Conservation (phyloP, 345 rosid genomes). For the Citrus inodora region DNA sequence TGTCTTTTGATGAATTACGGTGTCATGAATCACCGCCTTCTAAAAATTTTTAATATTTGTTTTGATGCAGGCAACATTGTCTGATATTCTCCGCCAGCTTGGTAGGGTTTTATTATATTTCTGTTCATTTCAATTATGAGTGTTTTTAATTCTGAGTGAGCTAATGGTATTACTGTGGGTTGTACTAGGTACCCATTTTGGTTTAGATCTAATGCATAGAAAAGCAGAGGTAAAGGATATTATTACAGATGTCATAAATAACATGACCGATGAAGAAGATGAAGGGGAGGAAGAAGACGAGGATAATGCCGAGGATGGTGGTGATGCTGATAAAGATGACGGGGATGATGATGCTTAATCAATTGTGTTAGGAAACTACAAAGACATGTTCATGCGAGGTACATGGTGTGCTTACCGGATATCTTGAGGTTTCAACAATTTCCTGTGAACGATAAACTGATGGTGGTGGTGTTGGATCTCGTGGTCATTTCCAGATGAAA, state of each 20-base stretch:
- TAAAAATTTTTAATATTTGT: background rate
- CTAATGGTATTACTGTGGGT: constrained; percentile 8
- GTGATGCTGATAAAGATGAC: constrained; percentile 43
- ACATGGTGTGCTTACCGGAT: constrained; percentile 13
- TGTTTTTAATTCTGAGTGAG: background rate
- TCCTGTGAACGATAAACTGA: constrained; percentile 11
- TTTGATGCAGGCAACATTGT: constrained; percentile 74
- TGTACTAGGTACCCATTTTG: constrained; percentile 64
- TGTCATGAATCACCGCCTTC: background rate
- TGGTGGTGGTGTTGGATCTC: constrained; percentile 7
- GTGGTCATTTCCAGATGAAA: constrained; percentile 20
- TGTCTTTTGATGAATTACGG: background rate
- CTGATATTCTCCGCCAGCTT: constrained; percentile 79
- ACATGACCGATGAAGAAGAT: constrained; percentile 86
- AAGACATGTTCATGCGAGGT: constrained; percentile 10
- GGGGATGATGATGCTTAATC: constrained; percentile 42
- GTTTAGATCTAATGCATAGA: constrained; percentile 65
- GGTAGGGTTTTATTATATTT: constrained; percentile 39
- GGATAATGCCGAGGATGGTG: constrained; percentile 42
- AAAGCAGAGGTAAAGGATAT: constrained; percentile 91
- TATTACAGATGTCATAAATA: constrained; percentile 83
- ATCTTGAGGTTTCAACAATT: constrained; percentile 8
- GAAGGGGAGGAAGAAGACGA: constrained; percentile 60
- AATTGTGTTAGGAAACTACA: constrained; percentile 1
- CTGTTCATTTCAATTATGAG: background rate